These are phyloP conservation scores for Leucaena leucocephala DNA, from an alignment of 306 rosid genomes.

Conservation along the genomic window DNA sequence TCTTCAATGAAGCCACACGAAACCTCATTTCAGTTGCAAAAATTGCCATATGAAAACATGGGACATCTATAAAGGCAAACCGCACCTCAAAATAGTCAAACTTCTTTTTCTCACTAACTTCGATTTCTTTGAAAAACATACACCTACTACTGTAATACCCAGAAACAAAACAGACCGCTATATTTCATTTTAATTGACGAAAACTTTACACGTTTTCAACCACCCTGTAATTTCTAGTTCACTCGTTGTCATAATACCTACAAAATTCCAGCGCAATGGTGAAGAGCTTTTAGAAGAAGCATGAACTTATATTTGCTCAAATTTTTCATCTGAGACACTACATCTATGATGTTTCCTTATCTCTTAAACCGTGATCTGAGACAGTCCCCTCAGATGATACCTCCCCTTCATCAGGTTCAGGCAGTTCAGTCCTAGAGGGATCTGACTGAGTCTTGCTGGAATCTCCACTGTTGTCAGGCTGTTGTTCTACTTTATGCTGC, in stretches of 20 bases:
- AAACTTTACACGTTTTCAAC: constrained; percentile 72
- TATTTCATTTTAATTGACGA: constrained; percentile 74
- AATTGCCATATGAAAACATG: constrained; percentile 26
- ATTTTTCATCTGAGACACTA: constrained; percentile 42
- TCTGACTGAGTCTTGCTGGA: constrained; percentile 93
- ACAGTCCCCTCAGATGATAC: constrained; percentile 93
- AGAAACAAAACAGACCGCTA: constrained; percentile 54
- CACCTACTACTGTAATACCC: not conserved
- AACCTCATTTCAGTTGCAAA: not conserved
- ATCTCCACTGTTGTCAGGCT: constrained; percentile 59
- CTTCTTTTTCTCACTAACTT: not conserved
- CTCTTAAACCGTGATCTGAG: constrained; percentile 76
- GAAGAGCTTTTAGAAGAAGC: constrained; percentile 53
- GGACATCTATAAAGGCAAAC: constrained; percentile 32
- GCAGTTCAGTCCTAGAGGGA: constrained; percentile 63
- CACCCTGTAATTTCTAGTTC: constrained; percentile 61
- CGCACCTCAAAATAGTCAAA: constrained; percentile 31
- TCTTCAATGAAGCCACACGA: not conserved
- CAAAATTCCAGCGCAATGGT: constrained; percentile 82
- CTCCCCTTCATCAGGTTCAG: constrained; percentile 61
- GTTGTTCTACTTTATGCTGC: constrained; percentile 41
- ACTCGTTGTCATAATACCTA: constrained; percentile 66
- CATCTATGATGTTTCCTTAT: constrained; percentile 62
- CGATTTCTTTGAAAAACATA: not conserved
- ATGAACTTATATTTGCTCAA: constrained; percentile 60